These are phyloP conservation scores for Vigna angularis DNA, from an alignment of 306 rosid genomes.

Conservation along the genomic window DNA sequence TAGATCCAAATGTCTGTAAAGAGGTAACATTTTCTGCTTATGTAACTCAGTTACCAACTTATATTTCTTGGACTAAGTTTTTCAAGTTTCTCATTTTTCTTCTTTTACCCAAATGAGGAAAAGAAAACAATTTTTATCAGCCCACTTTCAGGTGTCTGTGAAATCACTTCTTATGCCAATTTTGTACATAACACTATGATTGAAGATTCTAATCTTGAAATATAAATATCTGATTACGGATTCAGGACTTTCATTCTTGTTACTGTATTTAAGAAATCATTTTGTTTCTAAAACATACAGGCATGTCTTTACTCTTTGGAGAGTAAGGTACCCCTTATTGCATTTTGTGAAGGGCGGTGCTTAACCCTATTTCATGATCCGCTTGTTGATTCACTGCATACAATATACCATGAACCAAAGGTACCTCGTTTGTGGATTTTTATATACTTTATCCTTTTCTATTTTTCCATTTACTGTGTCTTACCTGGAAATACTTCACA, in stretches of 20 bases:
- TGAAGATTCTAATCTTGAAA: constrained; percentile 32
- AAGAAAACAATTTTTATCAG: constrained; percentile 14
- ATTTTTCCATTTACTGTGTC: constrained; percentile 38
- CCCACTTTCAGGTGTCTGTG: constrained; percentile 2
- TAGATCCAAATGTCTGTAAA: constrained; percentile 76
- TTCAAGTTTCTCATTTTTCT: background rate
- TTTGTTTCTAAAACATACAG: constrained; percentile 55
- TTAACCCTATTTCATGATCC: constrained; percentile 87
- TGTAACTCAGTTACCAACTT: constrained; percentile 25
- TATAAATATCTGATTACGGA: constrained; percentile 25
- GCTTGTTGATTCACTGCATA: constrained; percentile 72
- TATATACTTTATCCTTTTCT: constrained; percentile 22
- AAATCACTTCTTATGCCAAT: constrained; percentile 17
- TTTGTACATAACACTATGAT: constrained; percentile 3
- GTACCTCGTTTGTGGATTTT: constrained; percentile 47
- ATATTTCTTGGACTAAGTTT: constrained; percentile 1
- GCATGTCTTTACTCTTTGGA: constrained; percentile 83
- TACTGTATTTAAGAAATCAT: constrained; percentile 13
- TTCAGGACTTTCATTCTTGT: constrained; percentile 26
- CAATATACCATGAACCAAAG: constrained; percentile 89
- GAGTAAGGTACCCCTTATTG: constrained; percentile 77
- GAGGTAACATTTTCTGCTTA: constrained; percentile 67
- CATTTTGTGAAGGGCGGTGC: constrained; percentile 85
- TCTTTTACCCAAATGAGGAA: constrained; percentile 31
- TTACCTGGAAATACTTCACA: constrained; percentile 50